Base-by-base conservation (phyloP, 768 basidiomycete genomes). In the Kwoniella sp. region DNA sequence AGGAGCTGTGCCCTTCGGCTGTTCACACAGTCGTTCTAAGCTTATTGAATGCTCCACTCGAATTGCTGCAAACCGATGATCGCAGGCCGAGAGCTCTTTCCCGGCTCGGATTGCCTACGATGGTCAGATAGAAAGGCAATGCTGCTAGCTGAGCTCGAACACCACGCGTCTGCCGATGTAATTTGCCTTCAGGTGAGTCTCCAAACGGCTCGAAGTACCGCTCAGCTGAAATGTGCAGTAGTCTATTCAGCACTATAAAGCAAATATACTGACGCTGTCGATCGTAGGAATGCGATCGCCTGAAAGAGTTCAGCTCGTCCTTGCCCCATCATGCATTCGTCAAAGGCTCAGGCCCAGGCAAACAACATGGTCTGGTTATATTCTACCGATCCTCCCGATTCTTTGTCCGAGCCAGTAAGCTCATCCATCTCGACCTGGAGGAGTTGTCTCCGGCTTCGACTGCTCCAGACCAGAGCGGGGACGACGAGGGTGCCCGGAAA, bases 311-410 rank as follows among this genome's bases (percentile, higher is more conserved):
- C 22, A 79, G 88, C 23, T 90, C 90, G 0, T 82, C 84, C 23
- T 84, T 95, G 7, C 84, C 89, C 51, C 76, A 82, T 13, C 93
- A 93, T 77, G 79, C 82, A 9, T 81, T 86, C 74, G 84, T 86
- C 55, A 89, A 87, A 79, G 87, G 87, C 7, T 83, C 86, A 37
- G 93, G 91, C 11, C 87, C 85, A 22, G 81, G 82, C 7, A 97
- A 97, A 82, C 86, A 85, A 52, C 93, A 97, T 68, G 93, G 93
- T 1, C 90, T 90, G 77, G 86, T 95, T 58, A 86, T 96, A 65
- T 87, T 89, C 0, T 93, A 86, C 81, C 87, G 87, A 66, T 81
- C 82, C 23, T 76, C 82, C 26, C 68, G 80, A 17, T 92, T 87
- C 74, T 81, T 79, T 28, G 80, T 85, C 64, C 65, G 84, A 23